Base-by-base conservation (phyloP, 2,329 filamentous ascomycete genomes). In the Penicillium oxalicum region DNA sequence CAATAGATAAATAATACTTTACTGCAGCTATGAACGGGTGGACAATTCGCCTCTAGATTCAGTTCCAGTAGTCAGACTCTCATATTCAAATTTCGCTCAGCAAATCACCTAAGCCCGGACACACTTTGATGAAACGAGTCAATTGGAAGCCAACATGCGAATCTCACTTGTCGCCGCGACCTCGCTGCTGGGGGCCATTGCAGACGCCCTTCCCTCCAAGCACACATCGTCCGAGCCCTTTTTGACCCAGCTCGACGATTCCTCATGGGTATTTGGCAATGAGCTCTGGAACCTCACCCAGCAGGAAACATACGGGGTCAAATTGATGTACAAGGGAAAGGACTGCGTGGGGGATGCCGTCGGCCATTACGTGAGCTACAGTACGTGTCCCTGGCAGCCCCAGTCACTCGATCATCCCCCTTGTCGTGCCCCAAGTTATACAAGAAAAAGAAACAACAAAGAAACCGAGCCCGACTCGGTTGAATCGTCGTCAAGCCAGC, bases 311-410 rank as follows among this genome's bases (percentile, higher is more conserved):
- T 72, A 69, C 50, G 71, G 66, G 9, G 66, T 62, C 8, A 69
- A 73, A 57, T 57, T 74, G 43, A 68, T 62, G 56, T 73, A 73
- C 50, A 69, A 70, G 45, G 67, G 62, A 0, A 61, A 65, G n/a
- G 71, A 74, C 45, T 63, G 70, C 4, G 70, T 74, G 1, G 69
- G 66, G 1, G 54, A 68, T 29, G 71, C 72, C 0, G 61, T 64
- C 3, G 71, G 72, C 3, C 71, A 74, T 51, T 74, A 74, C 50
- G 71, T 73, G 41, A 72, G 70, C 55, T 74, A 74, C 53, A 71
- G 71, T 73, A 60, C 34, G 63, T 61, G 4, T 9, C 18, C 18
- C 18, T 18, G 18, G 18, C 18, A 18, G 2, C 2, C 18, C 18
- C 18, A 18, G 18, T 18, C 18, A 18, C 18, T 18, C 18, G 18